These are phyloP conservation scores for Cercospora zeina DNA, from an alignment of 2,329 filamentous ascomycete genomes.

Conservation along the genomic window DNA sequence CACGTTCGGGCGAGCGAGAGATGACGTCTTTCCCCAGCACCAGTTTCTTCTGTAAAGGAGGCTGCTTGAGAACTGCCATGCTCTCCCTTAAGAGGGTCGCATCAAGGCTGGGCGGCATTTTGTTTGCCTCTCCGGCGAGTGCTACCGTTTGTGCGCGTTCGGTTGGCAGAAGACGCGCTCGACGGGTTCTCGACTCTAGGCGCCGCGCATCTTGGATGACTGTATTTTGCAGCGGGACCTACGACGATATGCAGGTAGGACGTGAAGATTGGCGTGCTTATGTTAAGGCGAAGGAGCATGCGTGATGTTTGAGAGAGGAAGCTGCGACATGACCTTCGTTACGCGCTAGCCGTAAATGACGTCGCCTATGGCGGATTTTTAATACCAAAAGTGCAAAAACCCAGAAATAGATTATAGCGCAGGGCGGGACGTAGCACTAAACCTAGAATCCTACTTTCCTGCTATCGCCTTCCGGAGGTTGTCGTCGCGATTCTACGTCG, in stretches of 20 bases:
- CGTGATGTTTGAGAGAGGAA: neutral
- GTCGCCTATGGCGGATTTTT: no score
- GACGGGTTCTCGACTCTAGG: neutral
- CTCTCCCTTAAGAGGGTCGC: neutral
- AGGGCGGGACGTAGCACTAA: no score
- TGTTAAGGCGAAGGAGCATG: neutral
- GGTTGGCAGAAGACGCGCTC: neutral
- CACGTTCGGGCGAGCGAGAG: conserved; percentile 11
- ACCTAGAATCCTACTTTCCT: no score
- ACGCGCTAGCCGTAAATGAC: conserved; percentile 6
- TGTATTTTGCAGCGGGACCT: neutral
- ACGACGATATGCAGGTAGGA: neutral
- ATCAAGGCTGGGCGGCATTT: conserved; percentile 14
- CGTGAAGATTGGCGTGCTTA: neutral
- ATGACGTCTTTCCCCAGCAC: conserved; percentile 7
- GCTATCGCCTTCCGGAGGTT: no score
- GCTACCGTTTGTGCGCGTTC: neutral
- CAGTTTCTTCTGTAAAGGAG: conserved; percentile 1
- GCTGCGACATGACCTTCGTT: neutral
- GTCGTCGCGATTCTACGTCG: no score
- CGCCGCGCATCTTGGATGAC: neutral
- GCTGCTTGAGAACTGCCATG: conserved; percentile 2
- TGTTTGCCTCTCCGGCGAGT: neutral
- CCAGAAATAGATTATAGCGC: no score
- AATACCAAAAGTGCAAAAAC: no score